phyloP scores from a whole-genome alignment of 768 basidiomycete species.

The Cyathus striatus region DNA sequence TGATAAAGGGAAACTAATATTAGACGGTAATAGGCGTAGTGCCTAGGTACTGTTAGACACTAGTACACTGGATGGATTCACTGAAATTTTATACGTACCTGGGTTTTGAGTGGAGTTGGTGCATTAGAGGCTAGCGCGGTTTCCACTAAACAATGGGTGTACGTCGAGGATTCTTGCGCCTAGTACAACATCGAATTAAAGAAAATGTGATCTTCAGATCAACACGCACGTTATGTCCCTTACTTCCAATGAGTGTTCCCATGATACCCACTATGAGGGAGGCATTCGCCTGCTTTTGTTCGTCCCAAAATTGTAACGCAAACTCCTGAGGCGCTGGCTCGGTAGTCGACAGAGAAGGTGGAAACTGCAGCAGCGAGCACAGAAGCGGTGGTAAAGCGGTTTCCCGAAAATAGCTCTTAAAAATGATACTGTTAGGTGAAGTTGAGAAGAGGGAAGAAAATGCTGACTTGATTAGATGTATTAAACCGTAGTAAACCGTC shows the following conservation, averaged over 20 bases:
- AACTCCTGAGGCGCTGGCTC: conserved; percentile 79
- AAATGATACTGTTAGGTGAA: conserved; percentile 10
- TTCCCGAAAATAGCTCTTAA: conserved; percentile 93
- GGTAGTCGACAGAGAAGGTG: conserved; percentile 51
- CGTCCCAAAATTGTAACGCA: conserved; percentile 94
- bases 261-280: conserved; percentile 78
- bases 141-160: conserved; percentile 79
- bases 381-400: conserved; percentile 67
- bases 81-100: conserved; percentile 38
- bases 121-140: conserved; percentile 91
- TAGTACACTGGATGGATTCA: conserved; percentile 1
- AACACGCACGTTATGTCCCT: conserved; percentile 54
- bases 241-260: conserved; percentile 77
- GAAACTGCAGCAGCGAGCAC: conserved; percentile 67
- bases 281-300: conserved; percentile 81
- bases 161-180: conserved; percentile 54
- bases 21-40: conserved; percentile 40
- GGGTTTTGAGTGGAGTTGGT: conserved; percentile 81
- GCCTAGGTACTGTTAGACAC: conserved; percentile 21
- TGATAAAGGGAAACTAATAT: conserved; percentile 57
- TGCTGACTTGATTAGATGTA: conserved; percentile 83
- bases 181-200: conserved; percentile 18
- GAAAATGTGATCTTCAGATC: not conserved
- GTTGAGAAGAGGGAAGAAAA: not conserved
- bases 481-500: conserved; percentile 90